Conservation (phyloP, 1,284 basidiomycete genomes). For the Irpex lacteus region DNA sequence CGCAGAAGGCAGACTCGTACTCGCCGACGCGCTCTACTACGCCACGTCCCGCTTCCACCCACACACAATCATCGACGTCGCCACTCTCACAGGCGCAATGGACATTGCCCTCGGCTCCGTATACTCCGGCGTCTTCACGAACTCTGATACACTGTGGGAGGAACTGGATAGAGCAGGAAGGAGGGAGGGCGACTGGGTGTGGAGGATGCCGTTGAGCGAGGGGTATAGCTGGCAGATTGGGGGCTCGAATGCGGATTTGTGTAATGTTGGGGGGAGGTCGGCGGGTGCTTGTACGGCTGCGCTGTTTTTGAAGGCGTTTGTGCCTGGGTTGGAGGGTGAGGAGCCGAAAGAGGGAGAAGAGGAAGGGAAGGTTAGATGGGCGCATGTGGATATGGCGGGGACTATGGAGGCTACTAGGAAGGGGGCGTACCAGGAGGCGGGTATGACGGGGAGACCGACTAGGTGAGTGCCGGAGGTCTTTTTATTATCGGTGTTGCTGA, state of each 20-base stretch:
- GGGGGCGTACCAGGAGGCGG: conserved; percentile 66
- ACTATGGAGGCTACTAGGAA: conserved; percentile 68
- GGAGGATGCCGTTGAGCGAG: conserved; percentile 84
- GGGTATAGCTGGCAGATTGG: conserved; percentile 78
- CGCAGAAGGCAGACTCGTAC: conserved; percentile 81
- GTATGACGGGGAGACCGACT: conserved; percentile 81
- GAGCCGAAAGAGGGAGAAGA: conserved; percentile 41
- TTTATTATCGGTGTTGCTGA: too few species aligned
- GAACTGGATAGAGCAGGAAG: conserved; percentile 70
- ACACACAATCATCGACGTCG: conserved; percentile 82
- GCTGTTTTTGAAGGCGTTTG: conserved; percentile 82
- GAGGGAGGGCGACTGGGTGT: conserved; percentile 77
- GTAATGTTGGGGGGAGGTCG: conserved; percentile 75
- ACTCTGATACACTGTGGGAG: conserved; percentile 73
- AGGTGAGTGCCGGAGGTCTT: too few species aligned
- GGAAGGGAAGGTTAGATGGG: conserved; percentile 59
- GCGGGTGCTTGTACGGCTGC: conserved; percentile 83
- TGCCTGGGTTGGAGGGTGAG: conserved; percentile 65
- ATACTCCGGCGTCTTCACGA: conserved; percentile 81
- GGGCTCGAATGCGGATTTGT: conserved; percentile 78
- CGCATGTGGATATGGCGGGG: conserved; percentile 86
- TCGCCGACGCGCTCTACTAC: conserved; percentile 86
- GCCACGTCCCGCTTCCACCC: conserved; percentile 78
- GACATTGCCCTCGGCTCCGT: conserved; percentile 68
- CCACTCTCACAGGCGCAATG: conserved; percentile 77